phyloP scores from a whole-genome alignment of 2,329 filamentous ascomycete species.

The Elsinoe arachidis region DNA sequence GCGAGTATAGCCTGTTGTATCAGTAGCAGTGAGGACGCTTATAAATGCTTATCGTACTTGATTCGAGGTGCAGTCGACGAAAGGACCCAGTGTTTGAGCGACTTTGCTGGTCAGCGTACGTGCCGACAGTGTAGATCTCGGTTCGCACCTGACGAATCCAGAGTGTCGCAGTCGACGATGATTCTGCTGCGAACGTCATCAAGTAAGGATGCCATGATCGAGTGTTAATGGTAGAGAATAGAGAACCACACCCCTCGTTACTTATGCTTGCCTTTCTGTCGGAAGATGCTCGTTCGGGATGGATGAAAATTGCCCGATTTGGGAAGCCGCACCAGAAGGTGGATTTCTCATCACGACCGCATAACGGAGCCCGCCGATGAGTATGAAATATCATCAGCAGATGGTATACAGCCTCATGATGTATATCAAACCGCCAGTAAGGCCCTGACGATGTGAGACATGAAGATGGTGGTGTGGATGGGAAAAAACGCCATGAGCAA shows the following conservation, averaged over 20 bases:
- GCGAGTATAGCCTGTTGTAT: conserved; percentile 14
- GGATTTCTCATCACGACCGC: neutral
- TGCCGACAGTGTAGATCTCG: neutral
- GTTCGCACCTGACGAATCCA: conserved; percentile 13
- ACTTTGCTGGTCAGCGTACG: neutral
- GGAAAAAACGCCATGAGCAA: neutral
- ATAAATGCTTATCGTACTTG: neutral
- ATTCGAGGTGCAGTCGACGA: conserved; percentile 17
- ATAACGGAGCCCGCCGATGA: neutral
- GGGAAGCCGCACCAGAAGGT: neutral
- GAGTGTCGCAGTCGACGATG: conserved; percentile 15
- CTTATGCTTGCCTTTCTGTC: neutral
- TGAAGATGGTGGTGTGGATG: too few relatives aligned
- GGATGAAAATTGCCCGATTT: conserved; percentile 5
- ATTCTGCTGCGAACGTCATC: conserved; percentile 13
- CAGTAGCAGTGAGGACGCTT: neutral
- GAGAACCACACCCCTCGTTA: neutral
- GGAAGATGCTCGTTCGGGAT: conserved; percentile 1
- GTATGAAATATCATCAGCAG: too few relatives aligned
- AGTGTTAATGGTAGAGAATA: neutral
- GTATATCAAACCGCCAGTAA: too few relatives aligned
- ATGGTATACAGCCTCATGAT: neutral
- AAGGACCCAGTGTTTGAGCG: conserved; percentile 15
- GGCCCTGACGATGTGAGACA: too few relatives aligned
- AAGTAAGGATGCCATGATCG: conserved; percentile 1